Base-by-base conservation (phyloP, 2,329 filamentous ascomycete species). In the Thelonectria blattea region DNA sequence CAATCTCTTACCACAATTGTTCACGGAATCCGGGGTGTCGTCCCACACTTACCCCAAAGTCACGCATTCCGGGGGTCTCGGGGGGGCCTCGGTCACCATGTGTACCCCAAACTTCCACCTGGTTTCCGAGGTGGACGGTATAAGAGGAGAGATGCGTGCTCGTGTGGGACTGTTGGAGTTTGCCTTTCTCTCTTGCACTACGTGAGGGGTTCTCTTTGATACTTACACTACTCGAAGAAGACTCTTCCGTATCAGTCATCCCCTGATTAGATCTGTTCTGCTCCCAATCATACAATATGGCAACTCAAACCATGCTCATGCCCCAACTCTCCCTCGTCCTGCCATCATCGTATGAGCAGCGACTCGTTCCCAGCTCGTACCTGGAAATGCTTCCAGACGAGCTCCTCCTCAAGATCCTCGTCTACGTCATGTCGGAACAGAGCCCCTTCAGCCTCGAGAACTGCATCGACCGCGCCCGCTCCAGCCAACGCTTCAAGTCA, bases 401-500 rank as follows among this genome's bases (percentile, higher is more conserved):
- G 14, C n/a, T 61, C 10, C 9, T 61, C 10, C 30, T 61, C 32
- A 47, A 39, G n/a, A 61, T 61, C 14, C 49, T 61, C 10, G 20
- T 46, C 12, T 48, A 34, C 22, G 43, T 45, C 10, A 41, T 61
- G 22, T 1, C 5, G 9, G 32, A 43, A n/a, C 49, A 61, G 10
- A 37, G 24, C n/a, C 59, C 59, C 2, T 39, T 61, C 14, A 51
- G 49, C 45, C 18, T 51, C 17, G 59, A 61, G 15, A n/a, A 32
- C 12, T 50, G 43, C 45, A 37, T 58, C 41, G 49, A 58, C 30
- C n/a, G 39, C 3, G 24, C 43, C 5, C 39, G 54, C 41, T n/a
- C 12, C 5, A 20, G 27, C 7, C n/a, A n/a, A 11, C 20, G 14
- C 8, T 4, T 47, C 45, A 47, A 22, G 27, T 22, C 11, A 3